These are phyloP conservation scores for Botryosphaeria dothidea DNA, from an alignment of 2,329 filamentous ascomycete species.

Conservation along the genomic window DNA sequence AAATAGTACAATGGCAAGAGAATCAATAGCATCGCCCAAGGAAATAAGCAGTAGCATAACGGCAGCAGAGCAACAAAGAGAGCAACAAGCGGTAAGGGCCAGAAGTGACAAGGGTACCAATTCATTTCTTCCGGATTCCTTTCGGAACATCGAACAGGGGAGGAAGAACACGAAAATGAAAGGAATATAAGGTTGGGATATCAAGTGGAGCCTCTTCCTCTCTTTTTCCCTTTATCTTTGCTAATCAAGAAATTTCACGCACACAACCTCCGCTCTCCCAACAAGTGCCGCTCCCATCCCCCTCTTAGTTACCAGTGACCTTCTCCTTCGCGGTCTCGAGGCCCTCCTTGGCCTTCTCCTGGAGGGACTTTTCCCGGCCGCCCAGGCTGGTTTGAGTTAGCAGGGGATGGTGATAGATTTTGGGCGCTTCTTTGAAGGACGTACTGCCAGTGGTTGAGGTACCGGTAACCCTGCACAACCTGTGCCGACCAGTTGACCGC, in stretches of 20 bases:
- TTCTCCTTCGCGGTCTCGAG: constrained; percentile 25
- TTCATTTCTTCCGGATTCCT: background rate
- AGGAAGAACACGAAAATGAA: background rate
- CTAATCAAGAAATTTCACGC: background rate
- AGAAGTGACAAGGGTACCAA: too few relatives aligned
- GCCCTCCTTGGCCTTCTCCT: constrained; percentile 41
- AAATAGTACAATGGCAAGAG: too few relatives aligned
- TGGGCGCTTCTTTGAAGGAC: constrained; percentile 16
- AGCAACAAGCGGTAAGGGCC: too few relatives aligned
- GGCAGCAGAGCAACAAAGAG: too few relatives aligned
- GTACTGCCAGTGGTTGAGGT: constrained; percentile 60
- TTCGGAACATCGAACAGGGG: background rate
- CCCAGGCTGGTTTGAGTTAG: constrained; percentile 35
- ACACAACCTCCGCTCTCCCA: background rate
- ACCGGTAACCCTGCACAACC: constrained; percentile 62
- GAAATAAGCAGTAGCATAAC: too few relatives aligned
- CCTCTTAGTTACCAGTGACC: constrained; percentile 5
- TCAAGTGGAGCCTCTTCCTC: background rate
- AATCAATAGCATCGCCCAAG: too few relatives aligned
- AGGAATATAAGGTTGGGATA: constrained; percentile 2
- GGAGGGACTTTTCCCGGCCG: constrained; percentile 43
- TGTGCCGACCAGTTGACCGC: constrained; percentile 65
- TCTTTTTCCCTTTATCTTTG: background rate
- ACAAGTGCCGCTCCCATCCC: background rate
- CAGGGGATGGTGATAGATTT: background rate